phyloP scores from a whole-genome alignment of 2,329 filamentous ascomycete species.

The Fusarium graminum region DNA sequence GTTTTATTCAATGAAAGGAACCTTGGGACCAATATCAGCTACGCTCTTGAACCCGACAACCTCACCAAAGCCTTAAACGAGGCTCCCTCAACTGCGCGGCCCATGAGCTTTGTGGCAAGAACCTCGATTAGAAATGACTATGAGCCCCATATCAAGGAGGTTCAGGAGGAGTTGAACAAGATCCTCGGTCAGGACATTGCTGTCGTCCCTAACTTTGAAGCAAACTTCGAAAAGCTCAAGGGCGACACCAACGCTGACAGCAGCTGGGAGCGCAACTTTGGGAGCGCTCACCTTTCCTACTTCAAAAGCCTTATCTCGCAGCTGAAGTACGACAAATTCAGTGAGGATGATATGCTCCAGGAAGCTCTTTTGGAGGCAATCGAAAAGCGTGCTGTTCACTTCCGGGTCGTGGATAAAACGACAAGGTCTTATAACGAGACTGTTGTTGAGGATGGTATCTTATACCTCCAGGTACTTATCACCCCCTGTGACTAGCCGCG shows the following conservation, averaged over 20 bases:
- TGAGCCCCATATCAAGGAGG: conserved; percentile 56
- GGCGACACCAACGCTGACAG: conserved; percentile 44
- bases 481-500: not conserved
- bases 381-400: conserved; percentile 57
- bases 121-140: conserved; percentile 59
- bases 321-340: conserved; percentile 61
- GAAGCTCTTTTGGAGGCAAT: conserved; percentile 64
- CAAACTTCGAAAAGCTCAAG: conserved; percentile 57
- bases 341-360: conserved; percentile 62
- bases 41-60: conserved; percentile 54
- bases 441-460: conserved; percentile 61
- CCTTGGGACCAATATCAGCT: conserved; percentile 61
- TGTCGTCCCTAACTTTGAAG: conserved; percentile 63
- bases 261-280: conserved; percentile 62
- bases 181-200: conserved; percentile 58
- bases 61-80: conserved; percentile 62
- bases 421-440: conserved; percentile 60
- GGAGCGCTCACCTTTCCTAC: conserved; percentile 57
- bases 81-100: conserved; percentile 52
- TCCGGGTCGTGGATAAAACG: conserved; percentile 62
- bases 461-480: conserved; percentile 62
- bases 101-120: conserved; percentile 60
- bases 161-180: conserved; percentile 57
- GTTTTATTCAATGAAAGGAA: conserved; percentile 60
- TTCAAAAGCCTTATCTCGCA: conserved; percentile 59